A percentile compares a stretch with the other conserved stretches of the same genome.
Evolutionary conservation across 352 stramenopile species (phyloP).

Genomic region (Phytophthora melonis): DNA sequence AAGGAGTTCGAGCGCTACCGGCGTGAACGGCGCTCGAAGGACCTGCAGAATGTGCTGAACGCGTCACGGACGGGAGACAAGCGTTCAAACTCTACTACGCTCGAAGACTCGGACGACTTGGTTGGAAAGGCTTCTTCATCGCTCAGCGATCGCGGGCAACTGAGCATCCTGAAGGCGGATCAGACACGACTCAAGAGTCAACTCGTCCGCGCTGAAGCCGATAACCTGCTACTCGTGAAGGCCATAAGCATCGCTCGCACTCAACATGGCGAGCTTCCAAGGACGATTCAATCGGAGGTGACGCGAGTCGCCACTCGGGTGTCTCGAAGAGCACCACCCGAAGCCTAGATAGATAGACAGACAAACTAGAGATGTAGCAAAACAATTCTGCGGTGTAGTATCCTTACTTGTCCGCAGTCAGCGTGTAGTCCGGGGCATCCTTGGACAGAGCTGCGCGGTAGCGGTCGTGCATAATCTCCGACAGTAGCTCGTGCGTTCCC

Average conservation of each 20-base stretch:
- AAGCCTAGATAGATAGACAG: conserved; percentile 19
- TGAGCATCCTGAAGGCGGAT: conserved; percentile 58
- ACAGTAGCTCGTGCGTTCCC: conserved; percentile 68
- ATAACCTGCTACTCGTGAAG: conserved; percentile 75
- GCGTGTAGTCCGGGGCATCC: conserved; percentile 31
- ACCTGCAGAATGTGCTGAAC: conserved; percentile 47
- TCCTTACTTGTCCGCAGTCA: conserved; percentile 26
- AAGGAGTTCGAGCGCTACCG: conserved; percentile 44
- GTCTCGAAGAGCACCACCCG: conserved; percentile 19
- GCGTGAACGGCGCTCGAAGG: conserved; percentile 44
- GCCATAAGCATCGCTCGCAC: conserved; percentile 64
- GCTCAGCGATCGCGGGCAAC: conserved; percentile 32
- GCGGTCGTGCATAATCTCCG: conserved; percentile 72
- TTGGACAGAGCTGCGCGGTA: conserved; percentile 53
- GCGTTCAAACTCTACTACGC: not conserved
- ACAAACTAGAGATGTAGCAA: not conserved
- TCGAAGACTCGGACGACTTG: conserved; percentile 14
- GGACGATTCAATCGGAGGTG: conserved; percentile 61
- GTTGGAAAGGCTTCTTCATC: conserved; percentile 3
- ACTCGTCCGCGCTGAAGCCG: conserved; percentile 64
- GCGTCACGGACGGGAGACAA: not conserved
- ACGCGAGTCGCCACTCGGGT: conserved; percentile 63
- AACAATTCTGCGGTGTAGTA: not conserved
- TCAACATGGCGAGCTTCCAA: conserved; percentile 65
- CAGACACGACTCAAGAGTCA: conserved; percentile 64